Evolutionary conservation across 2,329 filamentous ascomycete genomes (phyloP), one percentile per base, ranked within the genome.

Genomic region (Fusarium proliferatum): DNA sequence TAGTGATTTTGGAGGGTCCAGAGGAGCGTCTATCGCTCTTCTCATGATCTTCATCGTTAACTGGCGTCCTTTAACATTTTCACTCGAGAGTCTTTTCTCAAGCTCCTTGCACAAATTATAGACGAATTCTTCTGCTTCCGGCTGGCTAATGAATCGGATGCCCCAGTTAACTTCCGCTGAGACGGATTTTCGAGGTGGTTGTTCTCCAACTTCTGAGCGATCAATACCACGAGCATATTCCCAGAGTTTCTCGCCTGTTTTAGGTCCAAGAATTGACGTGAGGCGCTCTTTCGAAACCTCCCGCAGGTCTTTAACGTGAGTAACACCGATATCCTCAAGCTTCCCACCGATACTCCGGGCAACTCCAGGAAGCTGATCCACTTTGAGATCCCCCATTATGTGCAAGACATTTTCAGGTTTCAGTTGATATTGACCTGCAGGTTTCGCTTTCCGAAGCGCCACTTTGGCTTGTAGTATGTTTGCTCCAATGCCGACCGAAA

Each of bases 141-240:
- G 88, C 78, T 98, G 94, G 68, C 89, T 97, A 75, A 96, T 90
- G 80, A 99, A 99, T 10, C 96, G 91, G 63, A 99, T 97, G 6
- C 97, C 96, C 96, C 96, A 99, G 77, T 96, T 99, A 71, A 99
- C 94, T 80, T 99, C 96, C 2, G 96, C 96, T 4, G 96, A 98
- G 1, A 99, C 94, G 0, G 96, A 98, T 80, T 98, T 99, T 61
- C 96, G 91, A 21, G 94, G 86, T 1, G 92, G 90, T 78, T 97
- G 93, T 64, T 96, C 93, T 38, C 95, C 96, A 10, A 98, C 94
- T 81, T 97, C 94, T 4, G 90, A 87, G 56, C 87, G 88, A 82
- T 99, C 96, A 55, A 98, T 94, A 6, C 96, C 96, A 10, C 94
- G 90, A 28, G 96, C 88, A 81, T 97, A 98, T 58, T 97, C 94